These are phyloP conservation scores for Malus hybrid DNA, from an alignment of 331 rosid species.

Conservation along the genomic window DNA sequence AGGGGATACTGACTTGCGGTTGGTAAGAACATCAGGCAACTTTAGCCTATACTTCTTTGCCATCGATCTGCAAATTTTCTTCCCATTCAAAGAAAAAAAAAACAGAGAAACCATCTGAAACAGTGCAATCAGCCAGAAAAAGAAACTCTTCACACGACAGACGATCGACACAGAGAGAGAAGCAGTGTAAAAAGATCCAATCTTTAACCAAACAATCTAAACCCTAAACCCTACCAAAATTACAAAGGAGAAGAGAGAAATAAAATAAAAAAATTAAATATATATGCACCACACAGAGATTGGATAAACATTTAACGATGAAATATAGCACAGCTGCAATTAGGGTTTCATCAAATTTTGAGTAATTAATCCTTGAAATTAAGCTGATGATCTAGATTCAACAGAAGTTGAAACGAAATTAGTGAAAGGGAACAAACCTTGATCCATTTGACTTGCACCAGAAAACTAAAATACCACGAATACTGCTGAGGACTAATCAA, in stretches of 20 bases:
- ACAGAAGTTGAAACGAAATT: neutral
- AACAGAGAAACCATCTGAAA: too few species aligned
- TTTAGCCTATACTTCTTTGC: conserved; percentile 63
- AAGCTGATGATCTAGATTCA: neutral
- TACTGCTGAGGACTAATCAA: too few species aligned
- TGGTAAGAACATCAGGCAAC: conserved; percentile 23
- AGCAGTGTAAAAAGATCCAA: neutral
- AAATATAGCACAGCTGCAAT: neutral
- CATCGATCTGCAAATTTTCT: conserved; percentile 21
- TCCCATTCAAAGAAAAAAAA: too few species aligned
- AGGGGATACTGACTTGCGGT: conserved; percentile 5
- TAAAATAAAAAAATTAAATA: neutral
- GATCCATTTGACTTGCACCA: conserved; percentile 49
- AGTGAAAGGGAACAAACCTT: conserved; percentile 38
- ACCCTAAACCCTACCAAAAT: neutral
- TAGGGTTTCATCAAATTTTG: neutral
- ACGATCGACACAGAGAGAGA: too few species aligned
- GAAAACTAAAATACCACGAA: conserved; percentile 1
- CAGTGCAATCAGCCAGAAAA: too few species aligned
- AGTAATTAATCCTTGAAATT: neutral
- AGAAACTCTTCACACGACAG: too few species aligned
- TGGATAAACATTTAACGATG: neutral
- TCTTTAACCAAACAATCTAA: neutral
- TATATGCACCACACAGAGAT: neutral
- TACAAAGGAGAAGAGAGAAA: neutral